These are phyloP conservation scores for Euphorbia schlechtendalii DNA, from an alignment of 441 rosid species.

Conservation along the genomic window DNA sequence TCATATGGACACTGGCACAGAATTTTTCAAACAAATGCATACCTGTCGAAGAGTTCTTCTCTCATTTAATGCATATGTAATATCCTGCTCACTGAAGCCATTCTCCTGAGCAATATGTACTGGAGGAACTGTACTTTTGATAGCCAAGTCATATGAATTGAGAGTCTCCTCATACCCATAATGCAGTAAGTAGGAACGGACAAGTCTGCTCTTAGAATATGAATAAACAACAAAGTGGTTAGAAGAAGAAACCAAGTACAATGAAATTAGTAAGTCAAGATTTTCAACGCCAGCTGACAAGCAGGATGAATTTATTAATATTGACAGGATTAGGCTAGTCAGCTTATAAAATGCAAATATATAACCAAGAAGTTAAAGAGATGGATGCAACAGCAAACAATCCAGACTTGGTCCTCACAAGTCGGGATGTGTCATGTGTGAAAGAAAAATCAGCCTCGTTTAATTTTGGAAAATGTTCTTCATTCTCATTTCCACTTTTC, in stretches of 20 bases:
- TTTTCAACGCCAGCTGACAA: not conserved
- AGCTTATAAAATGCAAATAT: not conserved
- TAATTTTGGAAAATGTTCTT: too few species aligned
- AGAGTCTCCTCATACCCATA: constrained; percentile 93
- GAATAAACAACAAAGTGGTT: constrained; percentile 1
- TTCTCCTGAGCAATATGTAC: constrained; percentile 51
- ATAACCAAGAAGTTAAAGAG: not conserved
- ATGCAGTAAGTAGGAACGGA: constrained; percentile 81
- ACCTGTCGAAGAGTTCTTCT: constrained; percentile 84
- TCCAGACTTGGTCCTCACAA: not conserved
- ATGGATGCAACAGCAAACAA: not conserved
- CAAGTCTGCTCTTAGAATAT: constrained; percentile 49
- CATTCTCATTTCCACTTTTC: too few species aligned
- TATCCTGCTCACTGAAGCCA: constrained; percentile 53
- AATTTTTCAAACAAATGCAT: constrained; percentile 18
- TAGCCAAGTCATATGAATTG: constrained; percentile 72
- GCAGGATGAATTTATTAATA: not conserved
- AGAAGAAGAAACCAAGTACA: not conserved
- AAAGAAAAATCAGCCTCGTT: too few species aligned
- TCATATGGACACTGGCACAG: not conserved
- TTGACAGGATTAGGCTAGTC: not conserved
- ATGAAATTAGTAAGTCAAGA: not conserved
- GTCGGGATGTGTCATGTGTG: not conserved
- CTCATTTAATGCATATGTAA: constrained; percentile 60
- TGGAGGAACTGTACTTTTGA: constrained; percentile 69